These are phyloP conservation scores for Orbilia blumenaviensis DNA, from an alignment of 2,329 filamentous ascomycete genomes.

Conservation along the genomic window DNA sequence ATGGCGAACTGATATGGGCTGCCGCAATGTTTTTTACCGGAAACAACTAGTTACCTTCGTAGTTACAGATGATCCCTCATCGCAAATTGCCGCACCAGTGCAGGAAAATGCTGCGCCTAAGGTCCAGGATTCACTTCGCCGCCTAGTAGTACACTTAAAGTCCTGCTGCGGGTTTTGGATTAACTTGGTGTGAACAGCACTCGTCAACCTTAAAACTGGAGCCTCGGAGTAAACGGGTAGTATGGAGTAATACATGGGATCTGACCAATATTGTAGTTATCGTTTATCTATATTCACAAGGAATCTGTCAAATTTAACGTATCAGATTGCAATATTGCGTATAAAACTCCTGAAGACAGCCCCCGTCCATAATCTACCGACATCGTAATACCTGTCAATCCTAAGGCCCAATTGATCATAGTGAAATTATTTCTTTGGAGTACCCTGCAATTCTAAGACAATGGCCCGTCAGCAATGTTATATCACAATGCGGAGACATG, in stretches of 20 bases:
- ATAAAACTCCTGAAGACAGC: neutral
- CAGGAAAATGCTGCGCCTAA: conserved; percentile 2
- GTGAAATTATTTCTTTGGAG: neutral
- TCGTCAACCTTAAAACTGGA: neutral
- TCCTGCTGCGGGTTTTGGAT: neutral
- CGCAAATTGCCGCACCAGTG: neutral
- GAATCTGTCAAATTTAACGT: neutral
- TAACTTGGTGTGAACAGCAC: neutral
- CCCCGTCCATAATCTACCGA: neutral
- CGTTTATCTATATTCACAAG: neutral
- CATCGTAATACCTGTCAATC: neutral
- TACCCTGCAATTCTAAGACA: conserved; percentile 4
- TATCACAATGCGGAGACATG: conserved; percentile 17
- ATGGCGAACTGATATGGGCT: no score
- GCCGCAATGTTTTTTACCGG: neutral
- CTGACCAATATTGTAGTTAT: neutral
- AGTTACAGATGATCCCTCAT: neutral
- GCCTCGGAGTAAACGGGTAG: no score
- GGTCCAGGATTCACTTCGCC: neutral
- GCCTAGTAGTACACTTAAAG: neutral
- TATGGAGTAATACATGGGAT: neutral
- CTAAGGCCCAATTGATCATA: conserved; percentile 1
- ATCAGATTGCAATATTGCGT: neutral
- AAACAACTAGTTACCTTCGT: neutral
- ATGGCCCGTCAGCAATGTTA: conserved; percentile 9